Evolutionary conservation across 2,329 filamentous ascomycete genomes (phyloP), one percentile per base, ranked within the genome.

Genomic region (Beauveria rudraprayagi): DNA sequence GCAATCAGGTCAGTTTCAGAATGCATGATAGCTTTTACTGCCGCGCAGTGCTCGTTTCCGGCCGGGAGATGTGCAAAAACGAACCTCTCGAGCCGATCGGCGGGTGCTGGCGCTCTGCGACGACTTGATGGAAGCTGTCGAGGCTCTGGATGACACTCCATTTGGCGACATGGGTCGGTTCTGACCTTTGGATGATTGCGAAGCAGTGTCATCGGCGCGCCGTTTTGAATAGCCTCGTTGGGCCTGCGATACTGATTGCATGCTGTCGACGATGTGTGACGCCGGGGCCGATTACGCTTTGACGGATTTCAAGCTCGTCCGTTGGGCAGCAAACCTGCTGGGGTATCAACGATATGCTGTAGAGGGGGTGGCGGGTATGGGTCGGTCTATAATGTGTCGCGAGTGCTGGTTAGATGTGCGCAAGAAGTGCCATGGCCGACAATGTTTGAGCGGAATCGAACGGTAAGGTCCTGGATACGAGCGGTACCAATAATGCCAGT

Each of bases 1-100:
- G 71, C 22, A 68, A 68, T 64, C 61, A 60, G 46, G 67, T 70
- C 60, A 71, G 69, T 65, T 67, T 64, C 34, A 26, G 22, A 19
- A 9, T 52, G 46, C 37, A 17, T 14, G 14, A 16, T 17, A 11
- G 26, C 40, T 26, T 40, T 28, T 48, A n/a, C 8, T 17, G 30
- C 1, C 11, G 30, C 55, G 55, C 44, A 51, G 47, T 10, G 7
- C 10, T 30, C 5, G 47, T 5, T 11, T 16, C 5, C 26, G 10
- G 48, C 9, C 4, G 40, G n/a, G 19, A 9, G 14, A 5, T 16
- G 3, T 16, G 8, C 1, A 16, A 19, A 11, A 5, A 61, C 60
- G 4, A 56, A 61, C 60, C 60, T 61, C 60, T 16, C 60, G 60
- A 56, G 34, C 46, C 16, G 60, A 61, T 19, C 60, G 37, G 52